Evolutionary conservation across 495 filamentous ascomycete species (phyloP).

Genomic region (Endocarpon pusillum): DNA sequence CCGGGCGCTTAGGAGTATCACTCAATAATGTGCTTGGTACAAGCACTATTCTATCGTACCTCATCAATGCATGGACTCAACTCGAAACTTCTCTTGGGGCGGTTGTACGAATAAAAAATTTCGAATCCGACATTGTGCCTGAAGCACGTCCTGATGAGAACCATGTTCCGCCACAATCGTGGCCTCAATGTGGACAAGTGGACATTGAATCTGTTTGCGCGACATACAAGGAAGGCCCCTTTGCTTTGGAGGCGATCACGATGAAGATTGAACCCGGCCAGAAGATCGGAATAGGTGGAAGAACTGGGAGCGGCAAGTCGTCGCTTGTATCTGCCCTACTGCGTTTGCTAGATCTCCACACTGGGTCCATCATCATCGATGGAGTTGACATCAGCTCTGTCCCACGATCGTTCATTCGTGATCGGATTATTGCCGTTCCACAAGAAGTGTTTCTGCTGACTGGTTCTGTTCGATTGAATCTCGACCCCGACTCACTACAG

Average conservation of each 20-base stretch:
- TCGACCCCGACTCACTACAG: slow-evolving; percentile 46
- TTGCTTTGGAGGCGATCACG: no score
- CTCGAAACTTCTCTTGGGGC: slow-evolving; percentile 37
- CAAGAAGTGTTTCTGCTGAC: slow-evolving; percentile 21
- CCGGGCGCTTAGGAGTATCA: slow-evolving; percentile 5
- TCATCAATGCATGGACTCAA: slow-evolving; percentile 27
- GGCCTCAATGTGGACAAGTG: no score
- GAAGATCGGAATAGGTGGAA: slow-evolving; percentile 10
- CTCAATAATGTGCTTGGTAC: not conserved
- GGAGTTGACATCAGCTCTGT: slow-evolving; percentile 13
- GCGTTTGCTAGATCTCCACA: slow-evolving; percentile 12
- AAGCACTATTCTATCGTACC: not conserved
- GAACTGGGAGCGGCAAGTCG: slow-evolving; percentile 18
- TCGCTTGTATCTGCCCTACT: slow-evolving; percentile 18
- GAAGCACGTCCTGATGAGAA: slow-evolving; percentile 12
- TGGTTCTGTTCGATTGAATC: slow-evolving; percentile 36
- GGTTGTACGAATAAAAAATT: slow-evolving; percentile 24
- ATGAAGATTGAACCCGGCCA: slow-evolving; percentile 17
- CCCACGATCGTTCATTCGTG: slow-evolving; percentile 12
- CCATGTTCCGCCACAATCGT: not conserved
- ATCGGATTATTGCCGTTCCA: slow-evolving; percentile 19
- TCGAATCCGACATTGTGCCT: slow-evolving; percentile 16
- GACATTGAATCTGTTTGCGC: no score
- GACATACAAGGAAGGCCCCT: no score
- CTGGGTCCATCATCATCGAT: slow-evolving; percentile 16